Evolutionary conservation across 768 basidiomycete species (phyloP), one percentile per base, ranked within the genome.

Genomic region (Trametes gibbosa): DNA sequence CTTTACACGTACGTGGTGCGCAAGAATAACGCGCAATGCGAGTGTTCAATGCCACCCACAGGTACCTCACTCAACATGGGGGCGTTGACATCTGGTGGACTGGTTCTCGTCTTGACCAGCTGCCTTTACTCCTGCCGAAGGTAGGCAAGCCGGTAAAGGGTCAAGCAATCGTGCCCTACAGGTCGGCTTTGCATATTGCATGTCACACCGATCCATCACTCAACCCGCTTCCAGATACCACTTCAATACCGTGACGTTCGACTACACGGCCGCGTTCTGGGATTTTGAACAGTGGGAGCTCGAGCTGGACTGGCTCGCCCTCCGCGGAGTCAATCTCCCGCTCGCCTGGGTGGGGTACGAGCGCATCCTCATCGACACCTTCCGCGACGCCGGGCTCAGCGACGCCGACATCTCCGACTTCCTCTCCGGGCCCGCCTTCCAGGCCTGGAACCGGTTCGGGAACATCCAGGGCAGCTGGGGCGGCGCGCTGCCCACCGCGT

Each of bases 11-110:
- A 53, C 3, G 74, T 66, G 19, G 24, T 45, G 7, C 16, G 34
- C 21, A 1, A 24, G 39, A 25, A 14, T 16, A 34, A 12, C 32
- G 25, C 23, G 14, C 19, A 17, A 19, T 27, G 17, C 21, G 16
- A 48, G 34, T 13, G 27, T 49, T 50, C 14, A 19, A 10, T 32
- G 14, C 24, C 1, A 7, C 24, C 10, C 35, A 16, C 32, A 75
- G 74, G 2, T 77, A 77, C 58, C 66, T 74, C 35, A 76, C 74
- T 1, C 69, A 73, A 25, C 67, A 70, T 47, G 74, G 70, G 5
- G 69, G 71, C 1, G 73, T 77, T 5, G 76, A 77, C 48, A 77
- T 77, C 45, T 77, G 74, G 73, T 77, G 76, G 76, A 76, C 76
- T 1, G 74, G 76, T 5, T 77, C 76, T 3, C 72, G 76, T 27